Base-by-base conservation (phyloP, 108 stramenopile genomes). In the Fragilaria crotonensis region DNA sequence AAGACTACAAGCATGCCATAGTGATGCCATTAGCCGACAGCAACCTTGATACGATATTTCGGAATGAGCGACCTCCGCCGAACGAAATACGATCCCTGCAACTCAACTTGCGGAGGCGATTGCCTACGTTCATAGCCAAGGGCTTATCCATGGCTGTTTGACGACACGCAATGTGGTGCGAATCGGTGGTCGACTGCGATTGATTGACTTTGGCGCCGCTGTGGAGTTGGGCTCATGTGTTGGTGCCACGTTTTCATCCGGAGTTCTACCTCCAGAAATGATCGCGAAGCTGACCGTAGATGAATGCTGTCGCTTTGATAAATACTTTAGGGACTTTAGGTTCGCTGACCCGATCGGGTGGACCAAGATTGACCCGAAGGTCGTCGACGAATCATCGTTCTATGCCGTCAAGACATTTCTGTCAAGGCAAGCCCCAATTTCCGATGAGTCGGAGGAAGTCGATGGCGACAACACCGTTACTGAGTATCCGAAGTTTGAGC, bases 161-260 rank as follows among this genome's bases (percentile, higher is more conserved):
- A 71, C 51, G 51, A 57, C 59, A 0, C 54, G 48, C 25, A 64
- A 71, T 33, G 23, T 71, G n/a, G 64, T 71, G 7, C 22, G 59
- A 23, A 11, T 48, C 23, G 45, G 63, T 3, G 50, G 51, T 47
- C 20, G 9, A 27, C n/a, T 64, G 9, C 48, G 41, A 33, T 19
- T 68, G 36, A 51, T 61, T 41, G 67, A 60, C 23, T 61, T 68
- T 41, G 67, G 52, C 11, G 49, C 58, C 19, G 11, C 36, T 14
- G 14, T 11, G 36, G 36, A 65, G 22, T 9, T n/a, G 5, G 21
- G 9, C 49, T 50, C 20, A n/a, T n/a, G n/a, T n/a, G 51, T 22
- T 25, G 25, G 51, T 18, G 18, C 21, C 4, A 52, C 22, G 51
- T 52, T 52, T 52, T 26, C 51, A 25, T 52, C 51, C 1, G 25